Conservation (phyloP, 2,329 filamentous ascomycete genomes). For the Rutstroemia sp. region DNA sequence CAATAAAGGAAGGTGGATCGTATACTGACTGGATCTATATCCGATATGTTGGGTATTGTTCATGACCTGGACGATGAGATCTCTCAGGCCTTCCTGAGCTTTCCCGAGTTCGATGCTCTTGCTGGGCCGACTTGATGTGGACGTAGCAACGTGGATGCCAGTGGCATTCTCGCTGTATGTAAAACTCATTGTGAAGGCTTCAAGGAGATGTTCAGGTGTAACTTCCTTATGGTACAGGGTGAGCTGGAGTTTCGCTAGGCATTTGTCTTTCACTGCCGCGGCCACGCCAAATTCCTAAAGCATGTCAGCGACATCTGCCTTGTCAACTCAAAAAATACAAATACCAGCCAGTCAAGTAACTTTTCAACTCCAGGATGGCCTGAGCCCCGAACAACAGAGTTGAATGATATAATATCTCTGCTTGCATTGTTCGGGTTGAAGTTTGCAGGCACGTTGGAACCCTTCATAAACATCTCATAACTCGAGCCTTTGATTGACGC, state of each 20-base stretch:
- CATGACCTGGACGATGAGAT: conserved; percentile 1
- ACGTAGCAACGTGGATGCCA: neutral
- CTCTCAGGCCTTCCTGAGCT: conserved; percentile 7
- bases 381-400: conserved; percentile 1
- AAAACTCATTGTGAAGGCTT: conserved; percentile 22
- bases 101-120: neutral
- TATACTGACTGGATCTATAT: neutral
- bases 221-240: conserved; percentile 17
- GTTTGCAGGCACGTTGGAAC: neutral
- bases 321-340: neutral
- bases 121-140: neutral
- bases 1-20: neutral
- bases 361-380: conserved; percentile 18
- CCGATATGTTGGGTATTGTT: neutral
- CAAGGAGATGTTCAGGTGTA: conserved; percentile 14
- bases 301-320: conserved; percentile 1
- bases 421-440: neutral
- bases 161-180: conserved; percentile 12
- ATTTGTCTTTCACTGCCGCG: conserved; percentile 18
- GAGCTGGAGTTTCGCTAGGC: conserved; percentile 21
- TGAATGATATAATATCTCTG: neutral
- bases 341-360: conserved; percentile 22
- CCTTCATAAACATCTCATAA: conserved; percentile 1
- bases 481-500: neutral
- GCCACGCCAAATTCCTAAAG: conserved; percentile 19